Conservation (phyloP, 768 basidiomycete genomes). For the Lentinula lateritia region DNA sequence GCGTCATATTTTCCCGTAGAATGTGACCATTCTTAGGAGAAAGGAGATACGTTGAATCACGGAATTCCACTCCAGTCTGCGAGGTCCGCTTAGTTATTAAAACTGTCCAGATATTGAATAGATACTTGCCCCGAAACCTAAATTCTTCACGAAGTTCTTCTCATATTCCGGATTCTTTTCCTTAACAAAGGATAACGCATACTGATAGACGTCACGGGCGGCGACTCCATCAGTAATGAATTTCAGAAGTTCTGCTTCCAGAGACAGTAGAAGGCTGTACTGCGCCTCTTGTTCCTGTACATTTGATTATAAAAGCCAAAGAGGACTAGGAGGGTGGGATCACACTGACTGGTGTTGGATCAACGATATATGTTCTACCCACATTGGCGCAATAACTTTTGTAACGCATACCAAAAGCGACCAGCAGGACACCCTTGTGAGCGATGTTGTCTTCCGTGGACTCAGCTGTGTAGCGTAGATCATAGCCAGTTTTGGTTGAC, state of each 20-base stretch:
- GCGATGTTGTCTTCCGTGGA: constrained; percentile 80
- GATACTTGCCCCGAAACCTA: constrained; percentile 79
- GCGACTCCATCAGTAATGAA: constrained; percentile 76
- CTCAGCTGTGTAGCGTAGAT: constrained; percentile 81
- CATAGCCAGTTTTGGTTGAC: constrained; percentile 78
- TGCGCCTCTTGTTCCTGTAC: constrained; percentile 85
- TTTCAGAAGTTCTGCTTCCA: constrained; percentile 72
- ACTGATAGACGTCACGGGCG: constrained; percentile 78
- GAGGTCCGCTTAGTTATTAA: background rate
- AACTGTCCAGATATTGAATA: background rate
- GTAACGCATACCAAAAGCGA: constrained; percentile 85
- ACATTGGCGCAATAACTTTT: constrained; percentile 91
- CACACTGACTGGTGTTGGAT: constrained; percentile 69
- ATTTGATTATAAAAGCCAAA: background rate
- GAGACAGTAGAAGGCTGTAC: constrained; percentile 69
- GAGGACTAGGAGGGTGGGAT: background rate
- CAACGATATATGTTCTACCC: constrained; percentile 92
- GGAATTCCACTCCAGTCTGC: constrained; percentile 94
- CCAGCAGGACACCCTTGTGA: constrained; percentile 83
- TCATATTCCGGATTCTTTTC: constrained; percentile 80
- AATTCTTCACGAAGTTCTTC: constrained; percentile 78
- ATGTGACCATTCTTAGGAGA: constrained; percentile 72
- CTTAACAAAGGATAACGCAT: constrained; percentile 62
- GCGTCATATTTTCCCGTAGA: constrained; percentile 76
- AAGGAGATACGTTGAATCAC: constrained; percentile 81